Percentiles rank a stretch among this genome's conserved stretches.
These are phyloP conservation scores for Eutrema heterophyllum DNA, from an alignment of 345 rosid genomes.

Conservation along the genomic window DNA sequence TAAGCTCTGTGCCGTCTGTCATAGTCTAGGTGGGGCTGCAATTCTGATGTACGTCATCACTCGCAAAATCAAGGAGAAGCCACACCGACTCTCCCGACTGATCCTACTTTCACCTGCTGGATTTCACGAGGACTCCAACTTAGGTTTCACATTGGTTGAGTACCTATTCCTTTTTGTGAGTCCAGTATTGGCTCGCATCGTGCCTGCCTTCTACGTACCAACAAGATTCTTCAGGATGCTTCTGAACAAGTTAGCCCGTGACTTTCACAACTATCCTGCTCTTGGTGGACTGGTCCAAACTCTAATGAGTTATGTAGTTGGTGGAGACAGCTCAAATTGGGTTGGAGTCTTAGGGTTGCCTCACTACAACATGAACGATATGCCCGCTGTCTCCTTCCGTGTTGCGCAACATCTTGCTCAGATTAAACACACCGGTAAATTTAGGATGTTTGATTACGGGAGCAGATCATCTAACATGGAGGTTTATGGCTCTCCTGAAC, in stretches of 20 bases:
- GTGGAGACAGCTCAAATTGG: constrained; percentile 99
- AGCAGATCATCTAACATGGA: constrained; percentile 57
- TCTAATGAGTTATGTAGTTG: constrained; percentile 73
- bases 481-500: constrained; percentile 70
- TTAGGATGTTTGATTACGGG: constrained; percentile 86
- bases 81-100: constrained; percentile 80
- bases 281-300: constrained; percentile 96
- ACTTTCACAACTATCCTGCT: constrained; percentile 92
- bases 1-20: constrained; percentile 84
- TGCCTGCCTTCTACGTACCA: constrained; percentile 94
- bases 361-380: constrained; percentile 96
- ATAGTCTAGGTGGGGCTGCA: constrained; percentile 97
- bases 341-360: constrained; percentile 89
- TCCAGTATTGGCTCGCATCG: constrained; percentile 49
- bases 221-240: constrained; percentile 95
- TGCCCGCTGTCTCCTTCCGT: constrained; percentile 85
- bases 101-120: constrained; percentile 91
- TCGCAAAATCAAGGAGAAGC: constrained; percentile 58
- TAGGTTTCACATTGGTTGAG: constrained; percentile 56
- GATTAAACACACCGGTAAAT: constrained; percentile 61
- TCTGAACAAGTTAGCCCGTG: constrained; percentile 89
- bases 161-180: constrained; percentile 50
- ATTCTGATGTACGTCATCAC: constrained; percentile 73
- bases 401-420: constrained; percentile 90
- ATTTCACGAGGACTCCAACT: constrained; percentile 73